These are phyloP conservation scores for Fusarium sarcochroum DNA, from an alignment of 2,329 filamentous ascomycete species.

Conservation along the genomic window DNA sequence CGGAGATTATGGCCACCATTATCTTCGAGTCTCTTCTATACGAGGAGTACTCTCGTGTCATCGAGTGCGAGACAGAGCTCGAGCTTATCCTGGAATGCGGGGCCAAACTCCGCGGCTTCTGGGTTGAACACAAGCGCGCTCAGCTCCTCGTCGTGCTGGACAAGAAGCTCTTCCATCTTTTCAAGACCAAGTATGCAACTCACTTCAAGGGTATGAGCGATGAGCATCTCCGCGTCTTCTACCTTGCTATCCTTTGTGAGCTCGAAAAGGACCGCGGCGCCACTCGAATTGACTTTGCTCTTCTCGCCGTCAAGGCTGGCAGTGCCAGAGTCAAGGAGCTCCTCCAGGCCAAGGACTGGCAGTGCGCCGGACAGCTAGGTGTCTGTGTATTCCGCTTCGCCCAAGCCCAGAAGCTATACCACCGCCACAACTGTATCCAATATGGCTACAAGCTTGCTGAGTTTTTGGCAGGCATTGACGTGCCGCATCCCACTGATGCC, in stretches of 20 bases:
- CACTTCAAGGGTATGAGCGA: slow-evolving; percentile 47
- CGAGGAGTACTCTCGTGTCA: slow-evolving; percentile 45
- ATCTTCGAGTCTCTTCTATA: slow-evolving; percentile 46
- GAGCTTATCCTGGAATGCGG: slow-evolving; percentile 45
- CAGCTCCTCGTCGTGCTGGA: slow-evolving; percentile 55
- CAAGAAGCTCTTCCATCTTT: slow-evolving; percentile 56
- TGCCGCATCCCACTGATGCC: slow-evolving; percentile 50
- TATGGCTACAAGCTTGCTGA: slow-evolving; percentile 63
- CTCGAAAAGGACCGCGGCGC: slow-evolving; percentile 53
- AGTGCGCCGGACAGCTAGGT: slow-evolving; percentile 59
- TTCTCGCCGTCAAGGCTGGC: slow-evolving; percentile 53
- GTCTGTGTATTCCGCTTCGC: slow-evolving; percentile 60
- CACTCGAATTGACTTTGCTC: slow-evolving; percentile 56
- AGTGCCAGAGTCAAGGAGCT: slow-evolving; percentile 53
- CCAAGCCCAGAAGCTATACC: slow-evolving; percentile 58
- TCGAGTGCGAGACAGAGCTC: slow-evolving; percentile 38
- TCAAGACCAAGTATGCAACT: slow-evolving; percentile 53
- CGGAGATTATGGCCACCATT: slow-evolving; percentile 55
- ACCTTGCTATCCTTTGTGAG: slow-evolving; percentile 56
- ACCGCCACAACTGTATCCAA: slow-evolving; percentile 54
- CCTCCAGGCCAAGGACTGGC: slow-evolving; percentile 56
- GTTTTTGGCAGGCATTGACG: slow-evolving; percentile 59
- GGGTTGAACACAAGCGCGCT: slow-evolving; percentile 47
- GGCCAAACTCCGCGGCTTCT: slow-evolving; percentile 46
- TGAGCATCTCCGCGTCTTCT: slow-evolving; percentile 56